Evolutionary conservation across 2,329 filamentous ascomycete genomes (phyloP).

Genomic region (Periconia digitata): DNA sequence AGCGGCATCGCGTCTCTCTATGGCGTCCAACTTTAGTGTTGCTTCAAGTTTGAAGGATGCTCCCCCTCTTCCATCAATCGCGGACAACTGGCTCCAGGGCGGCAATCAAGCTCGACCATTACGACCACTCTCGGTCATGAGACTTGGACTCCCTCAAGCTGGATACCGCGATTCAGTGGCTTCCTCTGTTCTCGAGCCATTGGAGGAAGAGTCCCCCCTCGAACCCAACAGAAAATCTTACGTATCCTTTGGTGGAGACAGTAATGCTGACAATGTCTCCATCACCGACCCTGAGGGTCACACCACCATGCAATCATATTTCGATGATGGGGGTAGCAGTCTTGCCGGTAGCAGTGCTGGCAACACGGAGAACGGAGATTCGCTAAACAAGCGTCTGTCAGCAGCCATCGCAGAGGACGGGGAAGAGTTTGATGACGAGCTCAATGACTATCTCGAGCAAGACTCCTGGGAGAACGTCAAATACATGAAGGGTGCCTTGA

Average conservation of each 20-base stretch:
- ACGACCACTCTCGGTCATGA: slow-evolving; percentile 62
- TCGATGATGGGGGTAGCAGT: slow-evolving; percentile 76
- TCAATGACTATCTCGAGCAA: slow-evolving; percentile 85
- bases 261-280: slow-evolving; percentile 68
- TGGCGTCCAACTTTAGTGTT: slow-evolving; percentile 90
- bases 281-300: slow-evolving; percentile 78
- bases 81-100: slow-evolving; percentile 80
- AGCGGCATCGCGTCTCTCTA: slow-evolving; percentile 88
- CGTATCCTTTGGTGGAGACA: slow-evolving; percentile 78
- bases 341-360: slow-evolving; percentile 67
- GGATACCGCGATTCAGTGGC: slow-evolving; percentile 84
- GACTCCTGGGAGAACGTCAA: slow-evolving; percentile 97
- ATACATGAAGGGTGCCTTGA: slow-evolving; percentile 98
- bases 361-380: slow-evolving; percentile 63
- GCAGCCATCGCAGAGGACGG: slow-evolving; percentile 87
- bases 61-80: slow-evolving; percentile 92
- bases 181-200: slow-evolving; percentile 83
- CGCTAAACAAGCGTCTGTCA: slow-evolving; percentile 78
- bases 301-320: slow-evolving; percentile 72
- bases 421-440: slow-evolving; percentile 85
- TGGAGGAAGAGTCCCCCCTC: slow-evolving; percentile 85
- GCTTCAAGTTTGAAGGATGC: slow-evolving; percentile 91
- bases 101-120: slow-evolving; percentile 52
- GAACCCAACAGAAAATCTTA: slow-evolving; percentile 94
- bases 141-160: slow-evolving; percentile 59